Conservation (phyloP, 2,329 filamentous ascomycete genomes). For the Pseudocercospora macadamiae region DNA sequence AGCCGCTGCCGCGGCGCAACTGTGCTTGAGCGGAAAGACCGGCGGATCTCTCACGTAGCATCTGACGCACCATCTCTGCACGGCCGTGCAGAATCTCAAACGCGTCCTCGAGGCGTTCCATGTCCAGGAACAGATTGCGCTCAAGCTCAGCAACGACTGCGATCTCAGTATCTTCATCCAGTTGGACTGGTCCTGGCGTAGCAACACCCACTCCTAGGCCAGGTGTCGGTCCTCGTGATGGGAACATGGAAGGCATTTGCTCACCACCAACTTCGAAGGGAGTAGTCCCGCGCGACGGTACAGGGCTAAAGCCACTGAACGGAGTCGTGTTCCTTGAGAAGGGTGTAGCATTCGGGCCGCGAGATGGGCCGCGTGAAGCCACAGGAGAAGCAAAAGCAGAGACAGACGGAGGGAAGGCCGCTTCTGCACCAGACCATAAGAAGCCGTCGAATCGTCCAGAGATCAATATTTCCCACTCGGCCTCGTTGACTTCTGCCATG, state of each 20-base stretch:
- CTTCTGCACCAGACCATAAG: constrained; percentile 87
- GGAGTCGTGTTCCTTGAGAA: constrained; percentile 53
- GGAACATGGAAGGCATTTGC: constrained; percentile 34
- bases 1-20: constrained; percentile 57
- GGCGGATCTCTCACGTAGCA: constrained; percentile 78
- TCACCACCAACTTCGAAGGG: constrained; percentile 45
- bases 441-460: constrained; percentile 96
- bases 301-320: constrained; percentile 62
- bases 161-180: constrained; percentile 94
- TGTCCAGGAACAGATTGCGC: constrained; percentile 87
- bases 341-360: constrained; percentile 49
- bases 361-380: constrained; percentile 38
- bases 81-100: constrained; percentile 88
- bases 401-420: constrained; percentile 42
- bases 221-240: constrained; percentile 38
- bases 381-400: constrained; percentile 33
- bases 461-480: constrained; percentile 95
- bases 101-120: constrained; percentile 92
- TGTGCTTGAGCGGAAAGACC: constrained; percentile 71
- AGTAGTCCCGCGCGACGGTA: constrained; percentile 53
- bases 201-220: constrained; percentile 37
- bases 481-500: constrained; percentile 80
- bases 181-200: constrained; percentile 68
- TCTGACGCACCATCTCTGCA: constrained; percentile 77
- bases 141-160: constrained; percentile 88